Evolutionary conservation across 169 alveolate genomes (phyloP).

Genomic region (Plasmodium cynomolgi): DNA sequence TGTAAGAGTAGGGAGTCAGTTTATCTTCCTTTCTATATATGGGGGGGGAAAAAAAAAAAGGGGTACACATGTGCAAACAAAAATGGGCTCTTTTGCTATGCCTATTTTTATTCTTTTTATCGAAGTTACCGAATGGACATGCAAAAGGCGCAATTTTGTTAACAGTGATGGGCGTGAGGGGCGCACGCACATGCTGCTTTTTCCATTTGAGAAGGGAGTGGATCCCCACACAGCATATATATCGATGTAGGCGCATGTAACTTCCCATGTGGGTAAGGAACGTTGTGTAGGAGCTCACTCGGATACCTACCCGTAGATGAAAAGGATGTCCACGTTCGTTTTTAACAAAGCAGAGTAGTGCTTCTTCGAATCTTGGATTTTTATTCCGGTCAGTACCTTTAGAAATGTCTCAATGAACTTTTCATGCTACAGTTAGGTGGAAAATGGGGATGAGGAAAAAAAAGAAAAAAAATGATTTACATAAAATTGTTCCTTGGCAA

Average conservation of each 20-base stretch:
- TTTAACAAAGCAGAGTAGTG: slow-evolving; percentile 49
- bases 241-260: not conserved
- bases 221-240: not conserved
- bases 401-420: slow-evolving; percentile 67
- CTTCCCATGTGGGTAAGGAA: not conserved
- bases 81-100: not conserved
- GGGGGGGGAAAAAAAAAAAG: not conserved
- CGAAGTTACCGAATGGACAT: not conserved
- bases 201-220: not conserved
- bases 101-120: not conserved
- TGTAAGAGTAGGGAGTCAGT: slow-evolving; percentile 39
- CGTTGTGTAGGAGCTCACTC: not conserved
- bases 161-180: not conserved
- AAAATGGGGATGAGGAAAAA: not conserved
- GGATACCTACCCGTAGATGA: slow-evolving; percentile 50
- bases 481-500: not conserved
- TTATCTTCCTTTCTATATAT: slow-evolving; percentile 33
- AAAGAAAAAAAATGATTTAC: not conserved
- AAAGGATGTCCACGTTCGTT: slow-evolving; percentile 52
- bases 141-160: not conserved
- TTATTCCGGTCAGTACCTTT: slow-evolving; percentile 48
- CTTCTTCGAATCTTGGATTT: slow-evolving; percentile 64
- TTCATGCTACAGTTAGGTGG: slow-evolving; percentile 38
- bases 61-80: not conserved
- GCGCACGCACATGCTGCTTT: not conserved